Conservation (phyloP, 2,329 filamentous ascomycete genomes). For the Kalaharituber pfeilii region DNA sequence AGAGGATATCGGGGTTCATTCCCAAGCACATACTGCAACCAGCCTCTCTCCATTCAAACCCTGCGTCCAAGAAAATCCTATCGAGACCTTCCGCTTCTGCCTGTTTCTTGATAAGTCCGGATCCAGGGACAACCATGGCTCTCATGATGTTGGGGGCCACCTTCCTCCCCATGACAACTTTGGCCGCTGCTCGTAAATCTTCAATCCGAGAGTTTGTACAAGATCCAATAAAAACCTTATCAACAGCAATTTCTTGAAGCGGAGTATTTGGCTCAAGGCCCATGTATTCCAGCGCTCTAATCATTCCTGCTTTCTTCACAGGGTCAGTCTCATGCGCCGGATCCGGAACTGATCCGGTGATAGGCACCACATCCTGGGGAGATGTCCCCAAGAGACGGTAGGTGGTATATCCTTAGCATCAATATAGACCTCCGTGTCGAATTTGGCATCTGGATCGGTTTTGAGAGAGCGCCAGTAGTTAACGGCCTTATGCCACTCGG, state of each 20-base stretch:
- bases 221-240: slow-evolving; percentile 96
- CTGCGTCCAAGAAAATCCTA: slow-evolving; percentile 77
- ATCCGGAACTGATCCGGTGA: slow-evolving; percentile 75
- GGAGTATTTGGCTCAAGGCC: slow-evolving; percentile 68
- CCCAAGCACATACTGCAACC: slow-evolving; percentile 98
- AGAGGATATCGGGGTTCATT: slow-evolving; percentile 97
- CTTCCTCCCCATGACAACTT: slow-evolving; percentile 72
- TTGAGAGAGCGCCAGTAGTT: slow-evolving; percentile 75
- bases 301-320: slow-evolving; percentile 61
- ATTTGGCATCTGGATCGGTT: slow-evolving; percentile 76
- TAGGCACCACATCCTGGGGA: slow-evolving; percentile 88
- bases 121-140: slow-evolving; percentile 92
- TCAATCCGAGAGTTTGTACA: slow-evolving; percentile 97
- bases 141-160: slow-evolving; percentile 77
- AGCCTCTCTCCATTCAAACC: slow-evolving; percentile 95
- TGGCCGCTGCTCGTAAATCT: slow-evolving; percentile 74
- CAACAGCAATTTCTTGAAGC: slow-evolving; percentile 79
- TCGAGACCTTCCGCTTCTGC: slow-evolving; percentile 85
- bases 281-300: slow-evolving; percentile 88
- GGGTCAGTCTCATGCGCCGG: slow-evolving; percentile 72
- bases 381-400: slow-evolving; percentile 91
- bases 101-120: slow-evolving; percentile 79
- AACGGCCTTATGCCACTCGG: slow-evolving; percentile 76
- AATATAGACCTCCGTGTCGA: slow-evolving; percentile 75
- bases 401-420: slow-evolving; percentile 85